Base-by-base conservation (phyloP, 331 rosid genomes). In the Malus hybrid region DNA sequence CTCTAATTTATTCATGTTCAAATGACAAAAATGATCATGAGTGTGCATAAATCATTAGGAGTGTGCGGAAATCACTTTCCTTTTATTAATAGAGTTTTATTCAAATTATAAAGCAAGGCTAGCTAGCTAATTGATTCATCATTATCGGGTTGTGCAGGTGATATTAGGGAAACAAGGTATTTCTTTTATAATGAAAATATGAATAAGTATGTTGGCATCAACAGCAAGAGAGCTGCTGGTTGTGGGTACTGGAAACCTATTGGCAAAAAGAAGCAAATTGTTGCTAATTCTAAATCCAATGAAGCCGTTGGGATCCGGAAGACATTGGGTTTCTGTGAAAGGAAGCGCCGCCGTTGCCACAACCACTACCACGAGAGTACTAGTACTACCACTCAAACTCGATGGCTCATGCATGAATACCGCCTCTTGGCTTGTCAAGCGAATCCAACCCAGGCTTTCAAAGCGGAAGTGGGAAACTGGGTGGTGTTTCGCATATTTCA, bases 381-480 rank as follows among this genome's bases (percentile, higher is more conserved):
- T 2, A 39, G 1, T 2, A 9, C 59, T 8, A 29, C 48, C 28
- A 9, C 60, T 3, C 34, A 65, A 36, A 76, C 86, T 29, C 80
- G 80, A 3, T 93, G 98, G 98, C 10, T 85, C 59, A 82, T 93
- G 96, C 85, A 87, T 29, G 86, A 87, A 57, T 83, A 77, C 32
- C 85, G 79, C 52, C 79, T 93, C 32, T 9, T 64, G 1, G 70
- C 18, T 32, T 72, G 73, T 28, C 60, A 52, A 48, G 27, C 73
- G 22, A 62, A 36, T 31, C 56, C 70, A 52, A 60, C 68, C 19
- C 81, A 31, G 88, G 88, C 79, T 81, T 54, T 24, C 32, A 57
- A 54, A 54, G 10, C 10, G 59, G 74, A 50, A 33, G 14, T 11
- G 74, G 80, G 63, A 27, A 67, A 54, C 39, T 72, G 87, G 88